Conservation (phyloP, 2,329 filamentous ascomycete genomes). For the Rugonectria rugulosa region DNA sequence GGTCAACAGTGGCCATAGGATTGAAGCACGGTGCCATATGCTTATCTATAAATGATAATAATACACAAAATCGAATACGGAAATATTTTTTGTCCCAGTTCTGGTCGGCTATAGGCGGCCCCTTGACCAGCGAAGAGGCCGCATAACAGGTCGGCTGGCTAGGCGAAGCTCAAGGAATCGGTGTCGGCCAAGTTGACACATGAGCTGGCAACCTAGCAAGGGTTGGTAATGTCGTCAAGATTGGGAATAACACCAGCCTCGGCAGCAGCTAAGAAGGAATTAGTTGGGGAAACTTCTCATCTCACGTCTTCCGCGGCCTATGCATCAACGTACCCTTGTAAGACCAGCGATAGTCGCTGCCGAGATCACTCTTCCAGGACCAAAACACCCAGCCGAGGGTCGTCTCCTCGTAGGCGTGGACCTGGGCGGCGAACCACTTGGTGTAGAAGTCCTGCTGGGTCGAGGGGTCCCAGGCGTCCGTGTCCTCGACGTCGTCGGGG, state of each 20-base stretch:
- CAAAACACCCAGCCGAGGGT: slow-evolving; percentile 37
- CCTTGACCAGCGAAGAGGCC: too few species aligned
- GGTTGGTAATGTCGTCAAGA: slow-evolving; percentile 22
- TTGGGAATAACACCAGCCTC: slow-evolving; percentile 34
- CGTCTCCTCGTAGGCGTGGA: slow-evolving; percentile 32
- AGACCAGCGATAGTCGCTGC: slow-evolving; percentile 38
- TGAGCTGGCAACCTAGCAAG: slow-evolving; percentile 21
- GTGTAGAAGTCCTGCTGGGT: slow-evolving; percentile 34
- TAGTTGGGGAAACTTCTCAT: slow-evolving; percentile 1
- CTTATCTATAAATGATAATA: too few species aligned
- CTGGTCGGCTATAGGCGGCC: too few species aligned
- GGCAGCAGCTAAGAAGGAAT: slow-evolving; percentile 27
- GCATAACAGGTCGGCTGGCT: too few species aligned
- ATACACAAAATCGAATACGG: too few species aligned
- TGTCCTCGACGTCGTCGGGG: slow-evolving; percentile 55
- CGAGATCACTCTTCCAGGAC: slow-evolving; percentile 36
- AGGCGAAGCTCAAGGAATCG: too few species aligned
- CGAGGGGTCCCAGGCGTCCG: slow-evolving; percentile 39
- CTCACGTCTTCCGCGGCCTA: neutral
- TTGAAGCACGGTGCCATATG: too few species aligned
- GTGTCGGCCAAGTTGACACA: too few species aligned
- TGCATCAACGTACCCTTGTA: slow-evolving; percentile 30
- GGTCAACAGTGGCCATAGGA: too few species aligned
- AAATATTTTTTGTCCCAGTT: too few species aligned
- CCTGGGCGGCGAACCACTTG: slow-evolving; percentile 38